A percentile compares a stretch with the other conserved stretches of the same genome.
Evolutionary conservation across 139 green algal genomes (phyloP).

Genomic region (Nannochloris sp.): DNA sequence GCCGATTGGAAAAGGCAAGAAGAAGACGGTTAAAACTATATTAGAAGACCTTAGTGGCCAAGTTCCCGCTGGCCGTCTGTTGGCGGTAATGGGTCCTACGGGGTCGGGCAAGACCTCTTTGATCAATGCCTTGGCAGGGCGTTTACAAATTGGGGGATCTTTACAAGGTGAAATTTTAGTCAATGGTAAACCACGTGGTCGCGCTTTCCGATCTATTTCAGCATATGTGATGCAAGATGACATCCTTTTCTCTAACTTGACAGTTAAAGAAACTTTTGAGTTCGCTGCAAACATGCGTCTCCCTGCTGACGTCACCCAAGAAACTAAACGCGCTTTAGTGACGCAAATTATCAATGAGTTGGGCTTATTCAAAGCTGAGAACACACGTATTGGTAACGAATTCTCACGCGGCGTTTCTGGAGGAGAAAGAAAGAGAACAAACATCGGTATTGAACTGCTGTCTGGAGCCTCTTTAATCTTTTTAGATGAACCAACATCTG

Average conservation of each 20-base stretch:
- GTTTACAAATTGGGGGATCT: constrained; percentile 10
- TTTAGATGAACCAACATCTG: constrained; percentile 49
- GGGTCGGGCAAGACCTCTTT: constrained; percentile 33
- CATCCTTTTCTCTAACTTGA: constrained; percentile 49
- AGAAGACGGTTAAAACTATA: constrained; percentile 3
- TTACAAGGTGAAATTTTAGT: constrained; percentile 27
- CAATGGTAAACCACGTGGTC: constrained; percentile 12
- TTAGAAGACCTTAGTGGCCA: constrained; percentile 13
- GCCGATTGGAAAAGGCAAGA: constrained; percentile 1
- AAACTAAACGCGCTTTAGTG: constrained; percentile 12
- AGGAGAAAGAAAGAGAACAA: constrained; percentile 47
- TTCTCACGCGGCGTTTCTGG: constrained; percentile 34
- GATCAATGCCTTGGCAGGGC: constrained; percentile 29
- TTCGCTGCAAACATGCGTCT: constrained; percentile 48
- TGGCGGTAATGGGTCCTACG: constrained; percentile 35
- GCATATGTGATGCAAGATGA: constrained; percentile 49
- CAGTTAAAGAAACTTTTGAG: constrained; percentile 56
- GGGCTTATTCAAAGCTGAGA: constrained; percentile 23
- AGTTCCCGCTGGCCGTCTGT: constrained; percentile 17
- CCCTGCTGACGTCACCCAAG: constrained; percentile 9
- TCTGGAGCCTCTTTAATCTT: constrained; percentile 38
- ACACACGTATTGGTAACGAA: constrained; percentile 44
- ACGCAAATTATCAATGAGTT: constrained; percentile 33
- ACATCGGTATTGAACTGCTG: constrained; percentile 41
- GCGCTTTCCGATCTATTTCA: constrained; percentile 1